These are phyloP conservation scores for Dothiorella sarmentorum DNA, from an alignment of 2,329 filamentous ascomycete genomes.

Conservation along the genomic window DNA sequence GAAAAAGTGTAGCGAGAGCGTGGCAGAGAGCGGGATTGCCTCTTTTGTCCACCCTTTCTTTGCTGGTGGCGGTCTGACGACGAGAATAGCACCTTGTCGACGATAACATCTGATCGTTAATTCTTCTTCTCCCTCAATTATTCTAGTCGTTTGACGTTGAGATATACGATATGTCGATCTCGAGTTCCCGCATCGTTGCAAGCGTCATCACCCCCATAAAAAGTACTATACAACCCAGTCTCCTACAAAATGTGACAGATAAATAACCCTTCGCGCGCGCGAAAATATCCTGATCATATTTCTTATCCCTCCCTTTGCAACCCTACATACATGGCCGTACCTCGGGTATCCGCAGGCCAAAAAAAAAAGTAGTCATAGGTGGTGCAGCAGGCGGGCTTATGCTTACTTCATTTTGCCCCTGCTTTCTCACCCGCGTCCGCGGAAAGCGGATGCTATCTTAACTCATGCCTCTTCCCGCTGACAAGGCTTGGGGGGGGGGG, in stretches of 20 bases:
- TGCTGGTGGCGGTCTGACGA: neutral
- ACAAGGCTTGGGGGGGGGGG: no score
- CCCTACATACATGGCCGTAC: neutral
- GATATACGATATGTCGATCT: neutral
- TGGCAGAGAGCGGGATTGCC: neutral
- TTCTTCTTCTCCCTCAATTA: neutral
- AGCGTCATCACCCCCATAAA: neutral
- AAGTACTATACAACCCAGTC: neutral
- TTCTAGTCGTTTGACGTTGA: neutral
- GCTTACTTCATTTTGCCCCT: neutral
- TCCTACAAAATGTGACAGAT: neutral
- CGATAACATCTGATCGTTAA: neutral
- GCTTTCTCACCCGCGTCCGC: neutral
- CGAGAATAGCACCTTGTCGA: constrained; percentile 1
- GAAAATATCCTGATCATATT: neutral
- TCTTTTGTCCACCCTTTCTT: neutral
- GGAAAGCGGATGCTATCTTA: neutral
- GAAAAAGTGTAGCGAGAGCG: neutral
- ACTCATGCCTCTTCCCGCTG: neutral
- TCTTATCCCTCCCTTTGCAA: neutral
- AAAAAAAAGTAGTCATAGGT: neutral
- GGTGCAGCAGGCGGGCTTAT: neutral
- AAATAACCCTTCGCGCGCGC: neutral
- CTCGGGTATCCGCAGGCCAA: neutral
- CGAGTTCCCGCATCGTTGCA: neutral